phyloP scores from a whole-genome alignment of 345 rosid species.

The Pugionium dolabratum region DNA sequence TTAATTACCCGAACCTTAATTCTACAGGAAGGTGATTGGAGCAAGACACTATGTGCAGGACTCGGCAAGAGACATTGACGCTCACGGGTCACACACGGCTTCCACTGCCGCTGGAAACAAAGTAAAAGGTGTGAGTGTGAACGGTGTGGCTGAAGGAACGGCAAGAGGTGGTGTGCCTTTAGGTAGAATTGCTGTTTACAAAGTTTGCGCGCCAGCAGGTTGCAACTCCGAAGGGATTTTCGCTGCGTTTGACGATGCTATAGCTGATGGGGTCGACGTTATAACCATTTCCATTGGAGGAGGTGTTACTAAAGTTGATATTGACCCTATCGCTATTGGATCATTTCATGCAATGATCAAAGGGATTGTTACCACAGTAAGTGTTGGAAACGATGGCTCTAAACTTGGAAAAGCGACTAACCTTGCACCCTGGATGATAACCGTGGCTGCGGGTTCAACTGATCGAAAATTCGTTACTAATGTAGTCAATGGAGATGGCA shows the following conservation, averaged over 20 bases:
- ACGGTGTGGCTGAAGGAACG: slow-evolving; percentile 53
- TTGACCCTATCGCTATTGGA: slow-evolving; percentile 54
- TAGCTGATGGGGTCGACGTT: slow-evolving; percentile 60
- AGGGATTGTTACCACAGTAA: slow-evolving; percentile 59
- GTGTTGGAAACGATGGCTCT: slow-evolving; percentile 57
- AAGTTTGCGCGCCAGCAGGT: slow-evolving; percentile 31
- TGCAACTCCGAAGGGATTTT: slow-evolving; percentile 17
- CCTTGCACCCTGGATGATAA: slow-evolving; percentile 61
- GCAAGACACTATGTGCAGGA: slow-evolving; percentile 35
- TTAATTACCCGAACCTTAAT: background rate
- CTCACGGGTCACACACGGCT: slow-evolving; percentile 70
- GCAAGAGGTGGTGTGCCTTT: slow-evolving; percentile 68
- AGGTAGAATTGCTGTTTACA: slow-evolving; percentile 57
- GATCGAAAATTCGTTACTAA: slow-evolving; percentile 57
- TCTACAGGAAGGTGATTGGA: slow-evolving; percentile 37
- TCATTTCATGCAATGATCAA: slow-evolving; percentile 57
- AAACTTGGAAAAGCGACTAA: slow-evolving; percentile 37
- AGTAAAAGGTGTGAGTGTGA: slow-evolving; percentile 43
- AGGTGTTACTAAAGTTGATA: slow-evolving; percentile 28
- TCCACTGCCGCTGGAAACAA: slow-evolving; percentile 65
- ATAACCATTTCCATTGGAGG: slow-evolving; percentile 80
- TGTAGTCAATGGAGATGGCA: slow-evolving; percentile 52
- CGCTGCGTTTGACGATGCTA: slow-evolving; percentile 43
- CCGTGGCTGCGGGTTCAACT: slow-evolving; percentile 66
- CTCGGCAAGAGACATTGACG: slow-evolving; percentile 28